Evolutionary conservation across 768 basidiomycete species (phyloP).

Genomic region (Phylloporus sp.): DNA sequence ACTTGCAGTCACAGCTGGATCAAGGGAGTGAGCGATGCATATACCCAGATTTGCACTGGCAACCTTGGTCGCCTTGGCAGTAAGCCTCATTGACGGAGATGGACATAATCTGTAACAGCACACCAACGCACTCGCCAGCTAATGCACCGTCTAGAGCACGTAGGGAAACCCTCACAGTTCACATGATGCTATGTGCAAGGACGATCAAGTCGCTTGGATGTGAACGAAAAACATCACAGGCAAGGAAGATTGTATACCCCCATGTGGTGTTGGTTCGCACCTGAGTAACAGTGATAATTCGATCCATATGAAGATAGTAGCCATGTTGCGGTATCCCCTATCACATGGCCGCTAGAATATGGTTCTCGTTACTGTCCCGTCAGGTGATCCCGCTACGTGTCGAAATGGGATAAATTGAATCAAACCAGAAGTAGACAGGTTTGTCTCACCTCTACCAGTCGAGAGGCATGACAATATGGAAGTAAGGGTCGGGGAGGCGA

Average conservation of each 20-base stretch:
- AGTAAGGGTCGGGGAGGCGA: not conserved
- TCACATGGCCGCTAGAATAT: not conserved
- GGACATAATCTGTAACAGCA: not conserved
- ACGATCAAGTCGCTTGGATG: not conserved
- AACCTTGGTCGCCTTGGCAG: slow-evolving; percentile 1
- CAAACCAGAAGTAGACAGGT: not conserved
- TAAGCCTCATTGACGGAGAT: slow-evolving; percentile 3
- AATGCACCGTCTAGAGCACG: not conserved
- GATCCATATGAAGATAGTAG: not conserved
- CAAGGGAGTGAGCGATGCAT: not conserved
- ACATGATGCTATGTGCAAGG: slow-evolving; percentile 1
- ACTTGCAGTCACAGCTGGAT: not conserved
- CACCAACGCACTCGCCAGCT: not conserved
- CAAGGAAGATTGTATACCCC: not conserved
- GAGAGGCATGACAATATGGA: not conserved
- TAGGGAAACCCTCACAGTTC: slow-evolving; percentile 5
- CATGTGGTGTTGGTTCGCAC: too few relatives aligned
- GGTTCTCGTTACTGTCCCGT: not conserved
- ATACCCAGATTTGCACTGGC: not conserved
- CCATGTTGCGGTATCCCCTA: too few relatives aligned
- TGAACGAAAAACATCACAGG: not conserved
- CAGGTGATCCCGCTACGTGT: not conserved
- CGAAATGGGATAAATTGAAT: not conserved
- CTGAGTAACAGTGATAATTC: not conserved
- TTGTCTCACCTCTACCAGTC: not conserved